Evolutionary conservation across 78 protist genomes (phyloP).

Genomic region (Speleostelium caveatum): DNA sequence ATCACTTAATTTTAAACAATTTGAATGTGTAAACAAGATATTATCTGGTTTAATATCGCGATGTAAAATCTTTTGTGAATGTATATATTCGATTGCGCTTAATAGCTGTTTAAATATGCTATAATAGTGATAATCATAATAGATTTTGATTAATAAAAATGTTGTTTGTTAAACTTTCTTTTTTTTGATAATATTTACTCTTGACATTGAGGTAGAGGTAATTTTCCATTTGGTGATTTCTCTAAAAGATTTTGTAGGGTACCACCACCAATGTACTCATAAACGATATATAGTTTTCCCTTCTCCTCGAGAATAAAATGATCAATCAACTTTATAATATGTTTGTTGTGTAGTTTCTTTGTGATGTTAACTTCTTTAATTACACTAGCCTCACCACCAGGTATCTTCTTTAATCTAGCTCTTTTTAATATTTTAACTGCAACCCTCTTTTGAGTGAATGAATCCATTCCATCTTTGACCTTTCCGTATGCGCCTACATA

Average conservation of each 20-base stretch:
- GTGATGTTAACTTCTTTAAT: slow-evolving; percentile 74
- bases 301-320: slow-evolving; percentile 62
- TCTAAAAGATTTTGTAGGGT: slow-evolving; percentile 76
- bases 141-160: not conserved
- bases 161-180: not conserved
- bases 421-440: slow-evolving; percentile 80
- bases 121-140: not conserved
- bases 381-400: slow-evolving; percentile 81
- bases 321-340: slow-evolving; percentile 77
- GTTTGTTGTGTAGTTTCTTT: slow-evolving; percentile 52
- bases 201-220: slow-evolving; percentile 62
- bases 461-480: slow-evolving; percentile 80
- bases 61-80: slow-evolving; percentile 84
- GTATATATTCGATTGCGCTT: slow-evolving; percentile 82
- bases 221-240: slow-evolving; percentile 13
- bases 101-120: slow-evolving; percentile 75
- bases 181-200: not conserved
- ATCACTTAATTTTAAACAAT: slow-evolving; percentile 71
- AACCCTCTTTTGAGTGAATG: slow-evolving; percentile 75
- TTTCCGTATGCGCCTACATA: slow-evolving; percentile 81
- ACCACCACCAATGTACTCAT: slow-evolving; percentile 83
- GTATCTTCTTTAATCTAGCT: slow-evolving; percentile 65
- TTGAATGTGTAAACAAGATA: slow-evolving; percentile 60
- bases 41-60: slow-evolving; percentile 86
- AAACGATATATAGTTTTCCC: slow-evolving; percentile 81